A percentile compares a stretch with the other conserved stretches of the same genome.
These are phyloP conservation scores for Hymenoscyphus scutula DNA, from an alignment of 2,329 filamentous ascomycete genomes.

Conservation along the genomic window DNA sequence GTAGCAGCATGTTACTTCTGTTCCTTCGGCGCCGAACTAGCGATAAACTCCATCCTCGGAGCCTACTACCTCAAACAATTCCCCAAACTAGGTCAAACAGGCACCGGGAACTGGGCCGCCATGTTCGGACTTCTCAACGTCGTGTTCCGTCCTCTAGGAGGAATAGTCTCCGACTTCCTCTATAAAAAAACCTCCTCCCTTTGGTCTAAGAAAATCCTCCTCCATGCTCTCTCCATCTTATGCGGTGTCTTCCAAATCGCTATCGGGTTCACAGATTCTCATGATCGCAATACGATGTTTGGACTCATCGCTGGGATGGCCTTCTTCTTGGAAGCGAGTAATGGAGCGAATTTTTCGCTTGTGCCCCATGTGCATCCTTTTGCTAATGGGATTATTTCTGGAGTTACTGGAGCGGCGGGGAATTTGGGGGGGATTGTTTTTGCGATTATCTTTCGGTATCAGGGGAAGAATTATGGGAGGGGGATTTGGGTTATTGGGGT, in stretches of 20 bases:
- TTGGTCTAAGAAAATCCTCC: conserved; percentile 63
- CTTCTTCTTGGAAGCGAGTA: conserved; percentile 80
- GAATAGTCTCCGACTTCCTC: conserved; percentile 49
- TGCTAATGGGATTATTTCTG: conserved; percentile 76
- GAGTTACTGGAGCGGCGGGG: conserved; percentile 73
- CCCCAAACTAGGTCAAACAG: conserved; percentile 54
- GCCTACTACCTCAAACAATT: conserved; percentile 61
- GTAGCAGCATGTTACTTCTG: conserved; percentile 58
- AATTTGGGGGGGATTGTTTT: conserved; percentile 86
- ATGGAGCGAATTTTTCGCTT: conserved; percentile 82
- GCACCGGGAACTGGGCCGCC: conserved; percentile 61
- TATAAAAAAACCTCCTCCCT: conserved; percentile 43
- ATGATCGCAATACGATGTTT: conserved; percentile 63
- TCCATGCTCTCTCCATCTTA: conserved; percentile 54
- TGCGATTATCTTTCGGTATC: conserved; percentile 78
- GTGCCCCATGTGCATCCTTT: conserved; percentile 79
- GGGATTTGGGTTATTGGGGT: conserved; percentile 81
- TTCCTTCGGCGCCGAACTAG: conserved; percentile 62
- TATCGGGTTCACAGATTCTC: conserved; percentile 64
- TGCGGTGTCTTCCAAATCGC: conserved; percentile 59
- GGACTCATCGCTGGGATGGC: conserved; percentile 75
- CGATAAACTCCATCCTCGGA: conserved; percentile 59
- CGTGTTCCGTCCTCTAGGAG: conserved; percentile 64
- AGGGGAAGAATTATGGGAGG: conserved; percentile 63
- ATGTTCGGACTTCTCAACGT: conserved; percentile 77